Conservation (phyloP, 106 monocot species). For the Dendrobium officinale region DNA sequence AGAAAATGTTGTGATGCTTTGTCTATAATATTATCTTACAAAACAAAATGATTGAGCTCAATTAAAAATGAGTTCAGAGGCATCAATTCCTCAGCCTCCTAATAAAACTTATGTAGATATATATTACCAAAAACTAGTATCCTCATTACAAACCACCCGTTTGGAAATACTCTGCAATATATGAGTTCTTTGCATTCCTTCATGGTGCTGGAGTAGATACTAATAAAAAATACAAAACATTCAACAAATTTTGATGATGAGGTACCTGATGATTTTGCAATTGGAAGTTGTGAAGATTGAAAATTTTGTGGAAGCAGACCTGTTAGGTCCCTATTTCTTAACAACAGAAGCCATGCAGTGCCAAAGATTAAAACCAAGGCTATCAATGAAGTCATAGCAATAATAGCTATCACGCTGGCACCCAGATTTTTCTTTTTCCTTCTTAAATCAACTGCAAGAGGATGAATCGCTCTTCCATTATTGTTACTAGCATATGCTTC, state of each 20-base stretch:
- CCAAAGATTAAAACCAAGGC: constrained; percentile 41
- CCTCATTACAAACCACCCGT: too few species aligned
- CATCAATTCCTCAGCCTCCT: too few species aligned
- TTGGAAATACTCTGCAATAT: too few species aligned
- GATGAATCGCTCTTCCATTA: constrained; percentile 34
- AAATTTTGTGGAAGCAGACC: constrained; percentile 1
- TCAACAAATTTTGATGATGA: neutral
- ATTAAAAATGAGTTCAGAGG: too few species aligned
- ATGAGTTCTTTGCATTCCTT: too few species aligned
- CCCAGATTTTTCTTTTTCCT: constrained; percentile 40
- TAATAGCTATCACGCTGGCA: constrained; percentile 33
- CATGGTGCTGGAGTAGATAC: too few species aligned
- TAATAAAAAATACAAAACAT: neutral
- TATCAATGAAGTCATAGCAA: constrained; percentile 44
- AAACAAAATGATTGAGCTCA: too few species aligned
- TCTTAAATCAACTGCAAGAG: constrained; percentile 62
- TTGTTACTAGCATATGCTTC: constrained; percentile 23
- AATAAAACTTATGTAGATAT: too few species aligned
- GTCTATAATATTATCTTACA: too few species aligned
- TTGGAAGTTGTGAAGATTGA: constrained; percentile 18
- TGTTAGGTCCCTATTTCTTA: constrained; percentile 22
- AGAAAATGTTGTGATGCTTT: too few species aligned
- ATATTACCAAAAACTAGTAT: too few species aligned
- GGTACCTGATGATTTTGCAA: constrained; percentile 50
- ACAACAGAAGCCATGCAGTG: constrained; percentile 38